These are phyloP conservation scores for Coprinopsis cinerea DNA, from an alignment of 768 basidiomycete species.

Conservation along the genomic window DNA sequence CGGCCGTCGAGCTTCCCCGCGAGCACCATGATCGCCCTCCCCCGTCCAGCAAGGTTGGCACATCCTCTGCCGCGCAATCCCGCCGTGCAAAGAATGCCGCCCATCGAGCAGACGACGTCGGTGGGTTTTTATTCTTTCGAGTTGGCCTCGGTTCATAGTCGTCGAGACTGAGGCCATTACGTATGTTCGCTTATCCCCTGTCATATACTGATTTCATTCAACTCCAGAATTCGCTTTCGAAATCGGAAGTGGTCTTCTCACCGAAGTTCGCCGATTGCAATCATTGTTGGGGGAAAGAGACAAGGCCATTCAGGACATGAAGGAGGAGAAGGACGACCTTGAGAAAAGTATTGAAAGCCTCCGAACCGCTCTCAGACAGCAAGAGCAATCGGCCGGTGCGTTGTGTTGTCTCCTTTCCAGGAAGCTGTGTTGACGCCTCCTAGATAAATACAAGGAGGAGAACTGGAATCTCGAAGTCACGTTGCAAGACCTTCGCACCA, in stretches of 20 bases:
- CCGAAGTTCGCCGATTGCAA: slow-evolving; percentile 89
- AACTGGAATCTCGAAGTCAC: slow-evolving; percentile 98
- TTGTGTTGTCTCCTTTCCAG: slow-evolving; percentile 9
- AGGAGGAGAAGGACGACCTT: slow-evolving; percentile 87
- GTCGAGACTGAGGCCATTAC: background rate
- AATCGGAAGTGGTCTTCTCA: slow-evolving; percentile 88
- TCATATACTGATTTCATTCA: slow-evolving; percentile 3
- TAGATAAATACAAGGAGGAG: slow-evolving; percentile 95
- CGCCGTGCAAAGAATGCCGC: slow-evolving; percentile 89
- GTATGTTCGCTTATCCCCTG: background rate
- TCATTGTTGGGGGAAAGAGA: slow-evolving; percentile 88
- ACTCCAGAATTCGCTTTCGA: slow-evolving; percentile 90
- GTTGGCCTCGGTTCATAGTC: slow-evolving; percentile 1
- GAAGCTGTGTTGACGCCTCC: slow-evolving; percentile 4
- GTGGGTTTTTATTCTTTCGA: slow-evolving; percentile 33
- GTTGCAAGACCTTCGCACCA: slow-evolving; percentile 77
- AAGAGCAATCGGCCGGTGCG: slow-evolving; percentile 78
- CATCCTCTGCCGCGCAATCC: slow-evolving; percentile 76
- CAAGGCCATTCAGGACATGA: slow-evolving; percentile 86
- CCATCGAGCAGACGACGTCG: slow-evolving; percentile 84
- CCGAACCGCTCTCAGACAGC: slow-evolving; percentile 63
- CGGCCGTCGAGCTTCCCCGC: slow-evolving; percentile 46
- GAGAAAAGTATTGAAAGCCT: slow-evolving; percentile 75
- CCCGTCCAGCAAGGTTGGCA: slow-evolving; percentile 31
- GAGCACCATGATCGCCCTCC: slow-evolving; percentile 56